These are phyloP conservation scores for Coniochaeta sp. DNA, from an alignment of 2,329 filamentous ascomycete species.

Conservation along the genomic window DNA sequence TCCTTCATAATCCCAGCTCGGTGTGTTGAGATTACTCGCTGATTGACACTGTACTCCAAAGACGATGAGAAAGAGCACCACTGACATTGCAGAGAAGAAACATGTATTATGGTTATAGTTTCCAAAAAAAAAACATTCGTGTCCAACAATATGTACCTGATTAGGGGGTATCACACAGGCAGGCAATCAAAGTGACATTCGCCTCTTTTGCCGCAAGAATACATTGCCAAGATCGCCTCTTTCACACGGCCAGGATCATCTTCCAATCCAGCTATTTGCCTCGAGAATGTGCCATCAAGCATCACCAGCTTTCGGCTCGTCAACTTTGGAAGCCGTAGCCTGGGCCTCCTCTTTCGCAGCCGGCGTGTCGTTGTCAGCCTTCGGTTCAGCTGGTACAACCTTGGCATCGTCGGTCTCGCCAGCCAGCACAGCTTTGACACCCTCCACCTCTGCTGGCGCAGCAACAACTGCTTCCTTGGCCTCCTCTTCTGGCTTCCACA, in stretches of 20 bases:
- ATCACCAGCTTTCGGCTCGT: not conserved
- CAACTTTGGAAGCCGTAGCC: not conserved
- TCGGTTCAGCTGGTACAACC: not conserved
- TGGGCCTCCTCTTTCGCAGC: not conserved
- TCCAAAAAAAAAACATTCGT: too few relatives aligned
- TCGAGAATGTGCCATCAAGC: not conserved
- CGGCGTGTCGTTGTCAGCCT: not conserved
- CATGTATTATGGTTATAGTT: too few relatives aligned
- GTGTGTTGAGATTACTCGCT: too few relatives aligned
- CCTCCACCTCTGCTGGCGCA: not conserved
- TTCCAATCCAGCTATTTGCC: not conserved
- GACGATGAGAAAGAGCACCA: not conserved
- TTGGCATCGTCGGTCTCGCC: not conserved
- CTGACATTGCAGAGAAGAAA: not conserved
- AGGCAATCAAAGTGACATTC: not conserved
- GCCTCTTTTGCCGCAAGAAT: not conserved
- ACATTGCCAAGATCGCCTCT: not conserved
- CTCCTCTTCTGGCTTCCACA: slow-evolving; percentile 18
- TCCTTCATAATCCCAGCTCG: too few relatives aligned
- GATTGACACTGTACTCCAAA: not conserved
- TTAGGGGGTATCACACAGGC: not conserved
- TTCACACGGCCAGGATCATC: not conserved
- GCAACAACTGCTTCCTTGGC: slow-evolving; percentile 1
- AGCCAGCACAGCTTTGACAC: not conserved
- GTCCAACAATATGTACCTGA: not conserved